Percentiles rank a stretch among this genome's conserved stretches.
phyloP scores from a whole-genome alignment of 1,284 basidiomycete species.

The Ganoderma meredithae region DNA sequence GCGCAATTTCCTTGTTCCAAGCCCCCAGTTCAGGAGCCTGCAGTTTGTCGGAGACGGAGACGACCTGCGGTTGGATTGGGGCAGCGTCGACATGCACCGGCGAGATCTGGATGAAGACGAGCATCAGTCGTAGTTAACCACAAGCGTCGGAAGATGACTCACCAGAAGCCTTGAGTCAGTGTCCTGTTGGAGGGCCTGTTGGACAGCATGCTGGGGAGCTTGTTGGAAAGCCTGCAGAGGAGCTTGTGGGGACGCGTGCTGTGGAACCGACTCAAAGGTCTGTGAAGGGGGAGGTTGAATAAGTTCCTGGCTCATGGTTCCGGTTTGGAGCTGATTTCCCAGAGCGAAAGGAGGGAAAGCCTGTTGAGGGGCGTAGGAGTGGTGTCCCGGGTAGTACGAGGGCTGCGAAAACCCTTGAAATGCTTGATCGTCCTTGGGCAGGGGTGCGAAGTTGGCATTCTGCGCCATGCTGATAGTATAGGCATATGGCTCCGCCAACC shows the following conservation, averaged over 20 bases:
- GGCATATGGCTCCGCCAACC: neutral
- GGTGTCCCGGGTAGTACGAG: neutral
- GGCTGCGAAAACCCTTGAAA: neutral
- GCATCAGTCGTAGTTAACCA: neutral
- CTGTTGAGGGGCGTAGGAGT: neutral
- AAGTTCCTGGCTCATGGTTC: neutral
- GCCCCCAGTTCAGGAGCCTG: constrained; percentile 13
- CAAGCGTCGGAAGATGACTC: neutral
- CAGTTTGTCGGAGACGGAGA: neutral
- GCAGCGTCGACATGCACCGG: neutral
- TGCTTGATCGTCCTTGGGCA: neutral
- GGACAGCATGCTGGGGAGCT: neutral
- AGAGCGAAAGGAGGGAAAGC: neutral
- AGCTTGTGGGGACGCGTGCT: too few relatives aligned
- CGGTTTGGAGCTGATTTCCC: neutral
- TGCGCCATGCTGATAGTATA: neutral
- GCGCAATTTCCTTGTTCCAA: neutral
- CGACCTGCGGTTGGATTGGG: neutral
- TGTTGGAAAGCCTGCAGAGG: neutral
- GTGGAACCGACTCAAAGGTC: too few relatives aligned
- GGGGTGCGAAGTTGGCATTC: neutral
- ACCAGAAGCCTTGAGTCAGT: neutral
- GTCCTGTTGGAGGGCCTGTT: neutral
- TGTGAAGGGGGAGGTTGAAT: too few relatives aligned
- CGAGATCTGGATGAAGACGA: neutral